Evolutionary conservation across 1,139 yeast genomes (phyloP), one percentile per base, ranked within the genome.

Genomic region (Protomyces lactucae-debilis): DNA sequence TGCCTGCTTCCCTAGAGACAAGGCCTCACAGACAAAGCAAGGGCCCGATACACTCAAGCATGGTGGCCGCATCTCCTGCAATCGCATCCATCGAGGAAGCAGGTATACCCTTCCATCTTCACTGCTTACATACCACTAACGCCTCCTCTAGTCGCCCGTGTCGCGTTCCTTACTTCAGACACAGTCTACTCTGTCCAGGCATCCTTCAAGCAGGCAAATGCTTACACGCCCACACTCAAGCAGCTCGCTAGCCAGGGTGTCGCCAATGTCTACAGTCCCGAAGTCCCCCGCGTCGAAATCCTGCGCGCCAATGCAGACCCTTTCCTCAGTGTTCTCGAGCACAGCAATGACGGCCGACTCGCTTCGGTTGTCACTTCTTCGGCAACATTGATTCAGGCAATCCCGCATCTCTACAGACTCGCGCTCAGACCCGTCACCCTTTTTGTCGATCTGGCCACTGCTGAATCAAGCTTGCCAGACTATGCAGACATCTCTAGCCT

Each of bases 401-500:
- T 89, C 39, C 92, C 95, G 14, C 79, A 80, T 61, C 78, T 89
- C 55, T 77, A 84, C 6, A 74, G 77, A 48, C 79, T 86, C 69
- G 76, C 78, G 45, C 69, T 75, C 14, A 70, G 73, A 36, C 79
- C 83, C 2, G 79, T 82, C 35, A 87, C 88, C 12, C 76, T 87
- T 64, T 88, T 86, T 71, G 85, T 85, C 55, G 87, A 67, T 67
- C 77, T 51, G 75, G 78, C 65, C 79, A 52, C 57, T 16, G 39
- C 66, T 21, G 67, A 61, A 10, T 25, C 61, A 32, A 40, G 51
- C 16, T 53, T 65, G 55, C 65, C 75, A 40, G 96, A 90, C 73
- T 88, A 79, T 73, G 82, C 87, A 9, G 77, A 83, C 39, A 82
- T 88, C 40, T 79, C 92, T 16, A 82, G 89, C 10, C 78, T 88